Evolutionary conservation across 2,329 filamentous ascomycete genomes (phyloP).

Genomic region (Sodiomyces alkalinus): DNA sequence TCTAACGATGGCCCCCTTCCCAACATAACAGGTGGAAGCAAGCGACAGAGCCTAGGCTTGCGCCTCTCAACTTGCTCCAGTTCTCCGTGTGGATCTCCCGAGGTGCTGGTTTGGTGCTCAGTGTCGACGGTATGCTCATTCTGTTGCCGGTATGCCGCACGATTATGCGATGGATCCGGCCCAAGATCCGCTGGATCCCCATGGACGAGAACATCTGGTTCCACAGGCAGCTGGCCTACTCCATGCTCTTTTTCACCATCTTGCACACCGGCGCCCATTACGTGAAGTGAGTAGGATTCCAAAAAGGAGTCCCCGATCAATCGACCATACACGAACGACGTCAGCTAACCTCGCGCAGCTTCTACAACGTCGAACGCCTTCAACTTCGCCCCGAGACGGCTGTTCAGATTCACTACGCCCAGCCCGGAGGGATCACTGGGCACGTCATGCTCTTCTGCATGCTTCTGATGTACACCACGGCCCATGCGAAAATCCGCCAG

Average conservation of each 20-base stretch:
- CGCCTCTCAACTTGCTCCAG: constrained; percentile 61
- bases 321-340: no score
- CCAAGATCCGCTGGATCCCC: constrained; percentile 75
- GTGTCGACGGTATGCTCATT: constrained; percentile 75
- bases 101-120: constrained; percentile 76
- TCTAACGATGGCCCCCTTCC: constrained; percentile 11
- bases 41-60: constrained; percentile 48
- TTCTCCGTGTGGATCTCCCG: constrained; percentile 95
- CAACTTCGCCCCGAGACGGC: constrained; percentile 72
- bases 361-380: constrained; percentile 82
- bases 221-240: constrained; percentile 86
- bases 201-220: constrained; percentile 98
- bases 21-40: constrained; percentile 58
- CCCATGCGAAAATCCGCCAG: constrained; percentile 84
- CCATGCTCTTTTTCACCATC: constrained; percentile 67
- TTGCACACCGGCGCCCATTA: constrained; percentile 74
- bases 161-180: constrained; percentile 67
- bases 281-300: constrained; percentile 57
- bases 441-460: constrained; percentile 99
- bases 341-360: constrained; percentile 35
- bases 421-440: constrained; percentile 83
- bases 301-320: constrained; percentile 2
- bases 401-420: constrained; percentile 78
- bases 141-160: constrained; percentile 91
- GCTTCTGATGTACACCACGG: constrained; percentile 94